phyloP scores from a whole-genome alignment of 495 filamentous ascomycete species.

The Xylaria acuta region DNA sequence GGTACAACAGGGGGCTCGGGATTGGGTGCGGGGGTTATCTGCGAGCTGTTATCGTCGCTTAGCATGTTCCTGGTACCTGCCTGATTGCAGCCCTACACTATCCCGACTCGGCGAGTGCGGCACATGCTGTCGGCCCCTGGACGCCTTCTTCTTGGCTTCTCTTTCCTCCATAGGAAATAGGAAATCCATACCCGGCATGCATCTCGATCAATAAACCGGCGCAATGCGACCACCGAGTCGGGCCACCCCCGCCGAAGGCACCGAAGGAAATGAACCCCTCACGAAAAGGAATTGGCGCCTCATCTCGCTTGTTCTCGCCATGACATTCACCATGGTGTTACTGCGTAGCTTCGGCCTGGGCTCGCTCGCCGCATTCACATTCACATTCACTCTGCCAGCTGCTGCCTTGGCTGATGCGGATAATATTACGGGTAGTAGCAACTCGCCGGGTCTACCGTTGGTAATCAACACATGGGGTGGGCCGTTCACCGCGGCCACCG shows the following conservation, averaged over 20 bases:
- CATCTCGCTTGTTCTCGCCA: constrained; percentile 11
- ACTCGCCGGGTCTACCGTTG: constrained; percentile 48
- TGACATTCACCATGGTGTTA: constrained; percentile 6
- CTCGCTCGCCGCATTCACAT: constrained; percentile 21
- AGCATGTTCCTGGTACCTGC: neutral
- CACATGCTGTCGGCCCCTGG: neutral
- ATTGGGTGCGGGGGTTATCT: constrained; percentile 1
- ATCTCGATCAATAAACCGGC: constrained; percentile 2
- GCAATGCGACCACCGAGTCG: constrained; percentile 21
- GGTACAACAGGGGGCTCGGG: neutral
- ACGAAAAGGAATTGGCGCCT: constrained; percentile 17
- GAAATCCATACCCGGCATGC: neutral
- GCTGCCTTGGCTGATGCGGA: constrained; percentile 4
- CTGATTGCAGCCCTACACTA: constrained; percentile 14
- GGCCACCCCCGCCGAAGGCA: constrained; percentile 2
- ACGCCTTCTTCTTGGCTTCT: neutral
- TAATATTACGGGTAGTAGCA: neutral
- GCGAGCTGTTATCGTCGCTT: neutral
- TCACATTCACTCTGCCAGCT: constrained; percentile 11
- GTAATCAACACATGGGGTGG: constrained; percentile 56
- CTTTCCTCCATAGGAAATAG: neutral
- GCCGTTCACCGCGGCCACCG: constrained; percentile 53
- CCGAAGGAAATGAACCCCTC: constrained; percentile 13
- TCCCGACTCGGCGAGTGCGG: neutral
- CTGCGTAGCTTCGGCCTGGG: constrained; percentile 17